Conservation (phyloP, 441 rosid species). For the Brassica balearica region DNA sequence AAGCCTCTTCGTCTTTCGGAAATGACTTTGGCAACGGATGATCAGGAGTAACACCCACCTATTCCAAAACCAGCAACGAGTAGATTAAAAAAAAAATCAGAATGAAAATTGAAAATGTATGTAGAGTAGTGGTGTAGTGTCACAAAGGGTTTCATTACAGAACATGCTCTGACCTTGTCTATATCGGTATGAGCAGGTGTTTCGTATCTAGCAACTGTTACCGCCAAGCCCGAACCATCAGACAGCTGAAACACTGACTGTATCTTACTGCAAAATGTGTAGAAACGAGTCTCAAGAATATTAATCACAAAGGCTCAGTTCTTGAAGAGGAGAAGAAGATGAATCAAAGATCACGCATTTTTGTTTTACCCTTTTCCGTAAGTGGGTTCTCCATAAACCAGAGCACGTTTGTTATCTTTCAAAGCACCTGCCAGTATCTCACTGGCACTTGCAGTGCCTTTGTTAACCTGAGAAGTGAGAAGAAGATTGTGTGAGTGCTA, state of each 20-base stretch:
- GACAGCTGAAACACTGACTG: constrained; percentile 92
- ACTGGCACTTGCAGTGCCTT: constrained; percentile 98
- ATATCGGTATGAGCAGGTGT: constrained; percentile 91
- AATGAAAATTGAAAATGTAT: neutral
- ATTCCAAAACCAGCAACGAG: constrained; percentile 22
- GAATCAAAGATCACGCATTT: neutral
- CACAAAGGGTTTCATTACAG: neutral
- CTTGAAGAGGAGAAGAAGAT: neutral
- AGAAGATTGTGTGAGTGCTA: constrained; percentile 22
- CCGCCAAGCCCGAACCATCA: constrained; percentile 94
- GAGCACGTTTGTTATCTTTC: constrained; percentile 94
- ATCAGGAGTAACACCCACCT: constrained; percentile 93
- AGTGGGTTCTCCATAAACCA: constrained; percentile 87
- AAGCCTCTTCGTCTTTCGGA: constrained; percentile 75
- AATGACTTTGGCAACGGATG: constrained; percentile 82
- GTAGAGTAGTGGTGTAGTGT: too few relatives aligned
- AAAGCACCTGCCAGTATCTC: constrained; percentile 93
- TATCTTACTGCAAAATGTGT: constrained; percentile 72
- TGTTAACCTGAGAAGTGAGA: constrained; percentile 71
- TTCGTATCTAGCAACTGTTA: constrained; percentile 92
- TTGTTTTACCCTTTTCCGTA: constrained; percentile 88
- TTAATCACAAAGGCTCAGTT: constrained; percentile 1
- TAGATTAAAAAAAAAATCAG: neutral
- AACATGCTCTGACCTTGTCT: constrained; percentile 66
- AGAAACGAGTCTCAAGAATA: neutral